phyloP scores from a whole-genome alignment of 257 asterid species.

The Ehretia macrophylla region DNA sequence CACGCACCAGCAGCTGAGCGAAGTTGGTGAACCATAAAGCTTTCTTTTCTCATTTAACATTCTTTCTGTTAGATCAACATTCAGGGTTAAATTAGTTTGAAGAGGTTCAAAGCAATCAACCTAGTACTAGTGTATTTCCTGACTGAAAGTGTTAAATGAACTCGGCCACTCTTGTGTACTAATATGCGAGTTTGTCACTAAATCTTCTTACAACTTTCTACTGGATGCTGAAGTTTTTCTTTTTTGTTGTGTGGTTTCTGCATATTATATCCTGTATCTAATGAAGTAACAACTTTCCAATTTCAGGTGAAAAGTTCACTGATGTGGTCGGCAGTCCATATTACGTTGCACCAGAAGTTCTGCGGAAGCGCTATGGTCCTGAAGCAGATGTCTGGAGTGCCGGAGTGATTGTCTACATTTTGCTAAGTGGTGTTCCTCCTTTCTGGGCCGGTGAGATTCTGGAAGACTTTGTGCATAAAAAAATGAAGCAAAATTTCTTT shows the following conservation, averaged over 20 bases:
- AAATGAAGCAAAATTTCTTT: not conserved
- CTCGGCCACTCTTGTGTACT: no score
- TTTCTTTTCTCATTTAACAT: no score
- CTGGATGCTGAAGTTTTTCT: no score
- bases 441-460: slow-evolving; percentile 86
- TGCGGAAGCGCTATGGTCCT: slow-evolving; percentile 76
- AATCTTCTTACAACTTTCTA: no score
- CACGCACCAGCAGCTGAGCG: no score
- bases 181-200: no score
- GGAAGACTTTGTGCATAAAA: not conserved
- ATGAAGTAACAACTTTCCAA: not conserved
- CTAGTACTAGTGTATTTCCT: no score
- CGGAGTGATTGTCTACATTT: slow-evolving; percentile 88
- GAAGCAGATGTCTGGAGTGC: slow-evolving; percentile 99
- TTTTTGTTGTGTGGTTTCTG: not conserved
- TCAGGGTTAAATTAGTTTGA: no score
- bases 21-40: no score
- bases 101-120: no score
- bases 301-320: slow-evolving; percentile 67
- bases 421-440: slow-evolving; percentile 96
- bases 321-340: slow-evolving; percentile 98
- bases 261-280: slow-evolving; percentile 1
- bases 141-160: no score
- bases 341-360: slow-evolving; percentile 96
- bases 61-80: no score